Evolutionary conservation across 441 rosid species (phyloP), one percentile per base, ranked within the genome.

Genomic region (Adansonia grandidieri): DNA sequence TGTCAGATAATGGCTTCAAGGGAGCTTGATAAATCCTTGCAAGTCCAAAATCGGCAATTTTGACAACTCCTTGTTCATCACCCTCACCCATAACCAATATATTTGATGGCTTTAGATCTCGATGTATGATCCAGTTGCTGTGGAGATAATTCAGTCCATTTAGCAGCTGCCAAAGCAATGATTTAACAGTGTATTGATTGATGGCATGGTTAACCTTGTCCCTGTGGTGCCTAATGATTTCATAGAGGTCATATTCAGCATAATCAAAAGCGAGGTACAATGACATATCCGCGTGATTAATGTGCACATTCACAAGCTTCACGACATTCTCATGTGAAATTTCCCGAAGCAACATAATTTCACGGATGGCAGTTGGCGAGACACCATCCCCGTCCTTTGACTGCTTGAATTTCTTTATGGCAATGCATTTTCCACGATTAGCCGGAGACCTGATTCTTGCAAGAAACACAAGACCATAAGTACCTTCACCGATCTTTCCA

Each of bases 11-110:
- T 4, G 96, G 86, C 87, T 86, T 94, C 85, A 96, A 78, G 24
- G 99, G 99, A 77, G 96, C 98, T 86, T 94, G 98, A 82, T 92
- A 94, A 81, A 96, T 88, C 78, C 99, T 84, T 13, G 99, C 98
- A 9, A 96, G 98, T 72, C 99, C 99, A 81, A 96, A 96, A 85
- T 94, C 99, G 53, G 95, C 98, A 79, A 94, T 93, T 85, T 94
- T 96, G 73, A 96, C 94, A 13, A 94, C 85, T 20, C 99, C 98
- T 28, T 91, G 92, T 74, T 96, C 99, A 40, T 96, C 99, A 83
- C 89, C 98, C 0, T 96, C 99, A 45, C 99, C 99, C 98, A 94
- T 96, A 62, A 96, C 99, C 88, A 96, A 87, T 84, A 96, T 96
- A 86, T 96, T 96, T 28, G 99, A 96, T 2, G 99, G 99, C 86